Base-by-base conservation (phyloP, 257 asterid species). In the Orobanche coerulescens region DNA sequence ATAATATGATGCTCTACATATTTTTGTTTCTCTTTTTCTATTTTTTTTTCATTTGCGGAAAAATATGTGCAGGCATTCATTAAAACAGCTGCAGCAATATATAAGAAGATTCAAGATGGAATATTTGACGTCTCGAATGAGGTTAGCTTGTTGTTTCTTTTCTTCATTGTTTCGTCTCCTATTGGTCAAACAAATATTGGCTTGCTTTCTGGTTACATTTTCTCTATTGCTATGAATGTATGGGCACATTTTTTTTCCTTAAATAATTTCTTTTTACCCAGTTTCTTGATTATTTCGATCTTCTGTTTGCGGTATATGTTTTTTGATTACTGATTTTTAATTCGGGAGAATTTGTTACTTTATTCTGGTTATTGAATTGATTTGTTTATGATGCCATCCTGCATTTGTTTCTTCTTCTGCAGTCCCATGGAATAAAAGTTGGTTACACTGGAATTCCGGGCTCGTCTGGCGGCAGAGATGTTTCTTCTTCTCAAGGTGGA, bases 41-140 rank as follows among this genome's bases (percentile, higher is more conserved):
- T 42, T 33, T 46, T 43, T 47, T 48, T 40, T 48, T 14, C 50
- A 68, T 72, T 26, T 20, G 51, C 56, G 30, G 49, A 48, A 30
- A 22, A 71, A 49, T 65, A 23, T 78, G 58, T 65, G 65, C 87
- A 93, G 96, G 94, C 98, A 47, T 93, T 93, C 58, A 82, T 84
- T 52, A 82, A 78, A 76, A 86, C 97, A 9, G 95, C 98, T 5
- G 77, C 88, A 20, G 81, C 97, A 25, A 89, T 93, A 52, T 84
- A 86, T 76, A 93, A 81, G 88, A 93, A 89, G 78, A 89, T 93
- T 62, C 96, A 89, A 75, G 97, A 93, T 67, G 97, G 98, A 34
- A 88, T 86, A 56, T 84, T 93, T 67, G 98, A 93, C 42, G 91
- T 91, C 54, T 86, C 94, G 50, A 93, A 93, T 72, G 98, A 88